These are phyloP conservation scores for Amphirosellinia nigrospora DNA, from an alignment of 495 filamentous ascomycete genomes.

Conservation along the genomic window DNA sequence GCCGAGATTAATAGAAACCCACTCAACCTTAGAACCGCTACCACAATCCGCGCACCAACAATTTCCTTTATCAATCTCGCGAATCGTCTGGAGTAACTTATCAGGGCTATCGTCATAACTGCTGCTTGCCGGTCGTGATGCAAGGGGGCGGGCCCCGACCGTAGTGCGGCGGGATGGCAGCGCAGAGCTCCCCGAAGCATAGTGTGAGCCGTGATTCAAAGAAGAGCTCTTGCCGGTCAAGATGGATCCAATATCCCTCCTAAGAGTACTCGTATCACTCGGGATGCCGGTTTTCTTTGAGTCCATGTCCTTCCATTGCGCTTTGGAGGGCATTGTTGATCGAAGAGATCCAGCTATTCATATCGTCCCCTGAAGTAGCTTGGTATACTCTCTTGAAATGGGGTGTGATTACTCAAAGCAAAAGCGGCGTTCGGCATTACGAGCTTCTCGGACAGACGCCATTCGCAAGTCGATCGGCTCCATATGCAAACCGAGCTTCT, in stretches of 20 bases:
- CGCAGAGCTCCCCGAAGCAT: constrained; percentile 60
- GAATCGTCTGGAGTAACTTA: constrained; percentile 82
- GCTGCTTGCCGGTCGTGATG: constrained; percentile 67
- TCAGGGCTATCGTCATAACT: constrained; percentile 80
- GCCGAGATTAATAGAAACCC: constrained; percentile 97
- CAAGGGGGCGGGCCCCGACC: constrained; percentile 81
- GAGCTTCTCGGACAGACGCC: constrained; percentile 93
- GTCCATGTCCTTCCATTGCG: constrained; percentile 82
- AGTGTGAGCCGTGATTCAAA: constrained; percentile 62
- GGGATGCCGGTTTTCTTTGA: constrained; percentile 56
- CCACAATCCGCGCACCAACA: constrained; percentile 95
- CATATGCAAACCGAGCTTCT: constrained; percentile 94
- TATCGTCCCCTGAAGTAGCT: constrained; percentile 96
- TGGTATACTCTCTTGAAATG: constrained; percentile 97
- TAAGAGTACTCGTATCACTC: constrained; percentile 60
- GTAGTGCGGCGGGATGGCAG: constrained; percentile 79
- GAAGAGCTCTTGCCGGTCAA: constrained; percentile 93
- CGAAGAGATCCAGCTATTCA: constrained; percentile 94
- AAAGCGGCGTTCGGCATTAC: constrained; percentile 92
- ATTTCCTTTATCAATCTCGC: constrained; percentile 92
- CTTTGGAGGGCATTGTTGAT: constrained; percentile 98
- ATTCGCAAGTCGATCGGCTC: constrained; percentile 97
- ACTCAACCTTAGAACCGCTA: constrained; percentile 89
- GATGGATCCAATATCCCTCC: constrained; percentile 87
- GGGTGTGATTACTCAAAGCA: constrained; percentile 99